These are phyloP conservation scores for Talaromyces nanjingensis DNA, from an alignment of 495 filamentous ascomycete species.

Conservation along the genomic window DNA sequence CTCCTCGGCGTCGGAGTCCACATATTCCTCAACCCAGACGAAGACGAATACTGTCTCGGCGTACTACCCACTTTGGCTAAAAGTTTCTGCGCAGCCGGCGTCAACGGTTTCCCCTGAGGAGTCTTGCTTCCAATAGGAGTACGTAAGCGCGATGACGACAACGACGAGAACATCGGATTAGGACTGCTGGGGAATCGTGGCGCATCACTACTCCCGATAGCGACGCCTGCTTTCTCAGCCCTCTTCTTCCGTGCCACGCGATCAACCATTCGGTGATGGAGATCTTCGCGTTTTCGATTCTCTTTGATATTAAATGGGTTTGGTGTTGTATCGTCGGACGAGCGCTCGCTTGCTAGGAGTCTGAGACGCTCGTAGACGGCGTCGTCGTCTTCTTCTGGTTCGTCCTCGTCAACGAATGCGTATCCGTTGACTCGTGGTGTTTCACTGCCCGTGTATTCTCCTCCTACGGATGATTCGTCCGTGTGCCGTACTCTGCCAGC, in stretches of 20 bases:
- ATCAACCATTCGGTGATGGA: constrained; percentile 91
- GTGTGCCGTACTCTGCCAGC: constrained; percentile 59
- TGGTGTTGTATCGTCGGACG: constrained; percentile 55
- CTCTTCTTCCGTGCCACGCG: constrained; percentile 68
- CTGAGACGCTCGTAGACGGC: constrained; percentile 14
- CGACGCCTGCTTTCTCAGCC: constrained; percentile 34
- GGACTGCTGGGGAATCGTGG: constrained; percentile 73
- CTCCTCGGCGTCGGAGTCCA: constrained; percentile 51
- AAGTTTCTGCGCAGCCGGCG: constrained; percentile 74
- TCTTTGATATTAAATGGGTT: constrained; percentile 81
- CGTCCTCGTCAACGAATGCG: constrained; percentile 83
- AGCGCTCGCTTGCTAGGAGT: constrained; percentile 20
- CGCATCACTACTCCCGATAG: constrained; percentile 44
- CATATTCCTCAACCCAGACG: constrained; percentile 39
- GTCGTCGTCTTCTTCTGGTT: constrained; percentile 33
- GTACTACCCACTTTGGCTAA: constrained; percentile 59
- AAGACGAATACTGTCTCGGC: constrained; percentile 21
- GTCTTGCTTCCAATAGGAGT: constrained; percentile 30
- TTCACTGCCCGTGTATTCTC: constrained; percentile 57
- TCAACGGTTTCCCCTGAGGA: constrained; percentile 27
- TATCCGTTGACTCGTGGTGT: constrained; percentile 91
- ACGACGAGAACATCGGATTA: constrained; percentile 45
- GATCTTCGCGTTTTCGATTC: constrained; percentile 67
- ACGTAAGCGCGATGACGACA: constrained; percentile 26
- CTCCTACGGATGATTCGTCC: constrained; percentile 50